A percentile compares a stretch with the other conserved stretches of the same genome.
Conservation (phyloP, 768 basidiomycete species). For the Tulasnella sp. region DNA sequence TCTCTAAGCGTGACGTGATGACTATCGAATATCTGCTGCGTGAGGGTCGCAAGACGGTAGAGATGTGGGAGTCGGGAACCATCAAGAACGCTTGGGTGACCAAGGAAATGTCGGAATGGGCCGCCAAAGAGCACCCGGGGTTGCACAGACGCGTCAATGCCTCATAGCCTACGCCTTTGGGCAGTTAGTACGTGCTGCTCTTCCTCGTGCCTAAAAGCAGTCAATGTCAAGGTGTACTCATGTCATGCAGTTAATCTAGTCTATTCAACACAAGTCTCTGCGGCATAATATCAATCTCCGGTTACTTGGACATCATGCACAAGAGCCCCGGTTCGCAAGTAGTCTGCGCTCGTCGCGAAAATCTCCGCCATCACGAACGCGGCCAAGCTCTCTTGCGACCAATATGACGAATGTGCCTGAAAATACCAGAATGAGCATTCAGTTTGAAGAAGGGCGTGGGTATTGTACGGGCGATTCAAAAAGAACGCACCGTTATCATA, state of each 20-base stretch:
- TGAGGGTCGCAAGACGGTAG: constrained; percentile 52
- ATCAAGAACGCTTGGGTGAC: constrained; percentile 72
- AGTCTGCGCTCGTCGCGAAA: constrained; percentile 29
- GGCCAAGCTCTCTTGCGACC: constrained; percentile 31
- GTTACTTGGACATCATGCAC: too few relatives aligned
- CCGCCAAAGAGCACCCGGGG: neutral
- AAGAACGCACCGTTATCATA: constrained; percentile 22
- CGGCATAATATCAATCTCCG: too few relatives aligned
- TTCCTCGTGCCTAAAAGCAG: too few relatives aligned
- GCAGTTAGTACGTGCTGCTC: too few relatives aligned
- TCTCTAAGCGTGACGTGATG: constrained; percentile 55
- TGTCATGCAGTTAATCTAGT: too few relatives aligned
- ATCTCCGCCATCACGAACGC: constrained; percentile 33
- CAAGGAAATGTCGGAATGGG: constrained; percentile 58
- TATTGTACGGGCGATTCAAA: too few relatives aligned
- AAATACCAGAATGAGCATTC: constrained; percentile 5
- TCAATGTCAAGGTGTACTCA: too few relatives aligned
- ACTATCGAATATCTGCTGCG: constrained; percentile 70
- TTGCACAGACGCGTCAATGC: too few relatives aligned
- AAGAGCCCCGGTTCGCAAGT: constrained; percentile 21
- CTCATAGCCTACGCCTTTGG: too few relatives aligned
- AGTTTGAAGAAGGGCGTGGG: too few relatives aligned
- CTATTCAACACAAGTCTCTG: too few relatives aligned
- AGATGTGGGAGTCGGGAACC: constrained; percentile 51
- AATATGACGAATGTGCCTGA: constrained; percentile 31